Conservation (phyloP, 169 alveolate species). For the Prorocentrum cordatum region DNA sequence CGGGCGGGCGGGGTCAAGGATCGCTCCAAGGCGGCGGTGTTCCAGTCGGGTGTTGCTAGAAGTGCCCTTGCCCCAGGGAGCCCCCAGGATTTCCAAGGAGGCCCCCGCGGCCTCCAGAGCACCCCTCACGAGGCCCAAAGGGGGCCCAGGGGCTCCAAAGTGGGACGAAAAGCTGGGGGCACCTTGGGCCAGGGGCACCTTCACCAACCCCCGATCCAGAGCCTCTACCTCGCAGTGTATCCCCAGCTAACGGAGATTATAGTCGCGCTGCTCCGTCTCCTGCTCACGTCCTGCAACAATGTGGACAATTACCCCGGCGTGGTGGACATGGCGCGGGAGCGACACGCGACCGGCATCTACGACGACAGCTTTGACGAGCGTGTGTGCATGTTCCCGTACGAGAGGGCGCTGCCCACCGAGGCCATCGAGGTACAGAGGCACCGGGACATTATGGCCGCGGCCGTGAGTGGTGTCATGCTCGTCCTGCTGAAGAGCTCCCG, state of each 20-base stretch:
- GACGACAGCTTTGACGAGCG: not conserved
- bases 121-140: too few species aligned
- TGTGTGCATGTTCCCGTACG: not conserved
- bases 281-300: not conserved
- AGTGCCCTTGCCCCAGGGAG: too few species aligned
- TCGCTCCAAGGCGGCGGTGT: too few species aligned
- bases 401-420: not conserved
- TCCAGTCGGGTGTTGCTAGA: too few species aligned
- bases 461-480: not conserved
- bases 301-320: not conserved
- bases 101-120: too few species aligned
- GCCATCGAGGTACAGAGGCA: not conserved
- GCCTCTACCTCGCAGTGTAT: not conserved
- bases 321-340: not conserved
- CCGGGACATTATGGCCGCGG: not conserved
- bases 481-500: not conserved
- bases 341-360: not conserved
- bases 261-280: not conserved
- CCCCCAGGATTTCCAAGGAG: too few species aligned
- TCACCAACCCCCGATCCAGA: too few species aligned
- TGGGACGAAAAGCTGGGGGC: too few species aligned
- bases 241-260: not conserved
- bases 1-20: too few species aligned
- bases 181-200: too few species aligned
- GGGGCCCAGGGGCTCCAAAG: too few species aligned